Conservation (phyloP, 306 rosid species). For the Quercus aquifolioides region DNA sequence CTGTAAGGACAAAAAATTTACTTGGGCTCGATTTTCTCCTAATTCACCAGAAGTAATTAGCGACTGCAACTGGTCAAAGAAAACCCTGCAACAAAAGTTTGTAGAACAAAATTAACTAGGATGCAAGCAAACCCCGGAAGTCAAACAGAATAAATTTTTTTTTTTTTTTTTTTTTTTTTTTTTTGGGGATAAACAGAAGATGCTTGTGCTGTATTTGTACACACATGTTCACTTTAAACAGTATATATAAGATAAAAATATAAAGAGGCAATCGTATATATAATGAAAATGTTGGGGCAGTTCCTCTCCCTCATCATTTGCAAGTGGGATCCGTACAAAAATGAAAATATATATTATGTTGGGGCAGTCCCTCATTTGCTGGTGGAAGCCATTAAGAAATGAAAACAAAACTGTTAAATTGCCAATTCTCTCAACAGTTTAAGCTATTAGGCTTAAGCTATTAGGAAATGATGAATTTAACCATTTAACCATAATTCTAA, state of each 20-base stretch:
- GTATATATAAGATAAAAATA: background rate
- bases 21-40: conserved; percentile 57
- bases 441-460: no score
- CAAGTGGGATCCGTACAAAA: background rate
- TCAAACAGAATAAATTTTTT: background rate
- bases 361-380: background rate
- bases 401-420: background rate
- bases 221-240: background rate
- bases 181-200: background rate
- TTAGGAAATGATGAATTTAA: no score
- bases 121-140: conserved; percentile 9
- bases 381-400: background rate
- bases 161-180: no score
- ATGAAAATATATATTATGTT: background rate
- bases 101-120: background rate
- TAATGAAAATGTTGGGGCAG: background rate
- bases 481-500: no score
- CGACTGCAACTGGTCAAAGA: conserved; percentile 61
- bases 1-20: conserved; percentile 35
- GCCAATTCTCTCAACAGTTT: no score
- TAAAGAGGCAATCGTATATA: background rate
- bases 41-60: conserved; percentile 45
- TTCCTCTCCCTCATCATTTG: background rate
- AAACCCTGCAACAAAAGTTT: conserved; percentile 54
- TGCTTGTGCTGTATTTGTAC: background rate